Percentiles rank a stretch among this genome's conserved stretches.
phyloP scores from a whole-genome alignment of 495 filamentous ascomycete genomes.

The Daldinia grandis region DNA sequence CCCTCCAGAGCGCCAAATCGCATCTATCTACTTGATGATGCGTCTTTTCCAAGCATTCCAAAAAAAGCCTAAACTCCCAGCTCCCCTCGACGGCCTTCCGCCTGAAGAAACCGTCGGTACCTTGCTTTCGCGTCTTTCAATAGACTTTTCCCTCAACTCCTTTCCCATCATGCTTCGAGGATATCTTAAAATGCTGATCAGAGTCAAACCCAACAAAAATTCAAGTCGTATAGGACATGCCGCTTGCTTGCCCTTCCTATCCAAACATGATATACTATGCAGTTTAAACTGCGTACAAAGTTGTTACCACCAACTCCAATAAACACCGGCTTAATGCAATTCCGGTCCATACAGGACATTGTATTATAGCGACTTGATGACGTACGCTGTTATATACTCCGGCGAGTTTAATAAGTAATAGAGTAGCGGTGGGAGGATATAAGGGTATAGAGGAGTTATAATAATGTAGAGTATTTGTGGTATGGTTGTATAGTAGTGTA shows the following conservation, averaged over 20 bases:
- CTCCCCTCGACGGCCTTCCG: neutral
- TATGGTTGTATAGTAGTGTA: neutral
- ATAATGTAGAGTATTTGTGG: neutral
- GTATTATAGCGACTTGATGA: neutral
- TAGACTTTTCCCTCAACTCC: slow-evolving; percentile 14
- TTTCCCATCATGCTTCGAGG: slow-evolving; percentile 18
- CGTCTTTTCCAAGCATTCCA: neutral
- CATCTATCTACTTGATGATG: neutral
- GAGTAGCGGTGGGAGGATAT: neutral
- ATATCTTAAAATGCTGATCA: slow-evolving; percentile 30
- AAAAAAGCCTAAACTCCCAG: slow-evolving; percentile 5
- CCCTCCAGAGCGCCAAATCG: neutral
- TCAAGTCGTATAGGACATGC: slow-evolving; percentile 4
- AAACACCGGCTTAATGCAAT: slow-evolving; percentile 24
- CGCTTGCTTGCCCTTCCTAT: neutral
- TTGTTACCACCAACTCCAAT: slow-evolving; percentile 9
- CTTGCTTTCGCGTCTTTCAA: neutral
- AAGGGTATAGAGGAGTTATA: neutral
- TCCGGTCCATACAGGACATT: neutral
- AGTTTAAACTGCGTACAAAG: neutral
- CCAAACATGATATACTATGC: neutral
- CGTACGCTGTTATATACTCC: neutral
- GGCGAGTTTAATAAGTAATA: neutral
- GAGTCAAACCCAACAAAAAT: slow-evolving; percentile 7
- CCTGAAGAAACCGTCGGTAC: neutral